Percentiles rank a stretch among this genome's conserved stretches.
phyloP scores from a whole-genome alignment of 2,329 filamentous ascomycete species.

The Ceratocystis ficicola region DNA sequence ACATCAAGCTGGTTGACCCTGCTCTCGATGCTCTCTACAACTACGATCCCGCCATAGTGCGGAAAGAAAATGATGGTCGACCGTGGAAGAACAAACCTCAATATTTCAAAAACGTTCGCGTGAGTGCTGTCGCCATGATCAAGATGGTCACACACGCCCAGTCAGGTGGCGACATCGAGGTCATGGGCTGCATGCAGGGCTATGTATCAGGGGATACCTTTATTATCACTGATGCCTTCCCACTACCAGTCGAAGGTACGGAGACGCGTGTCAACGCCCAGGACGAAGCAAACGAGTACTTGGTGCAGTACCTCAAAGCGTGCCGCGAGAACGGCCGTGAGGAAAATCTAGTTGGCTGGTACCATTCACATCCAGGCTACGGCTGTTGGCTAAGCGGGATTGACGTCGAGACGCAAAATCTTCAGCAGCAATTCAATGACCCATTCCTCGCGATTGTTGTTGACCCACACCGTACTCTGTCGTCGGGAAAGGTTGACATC shows the following conservation, averaged over 20 bases:
- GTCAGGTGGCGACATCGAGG: constrained; percentile 80
- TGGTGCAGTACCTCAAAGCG: constrained; percentile 69
- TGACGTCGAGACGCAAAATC: constrained; percentile 76
- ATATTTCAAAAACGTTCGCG: constrained; percentile 87
- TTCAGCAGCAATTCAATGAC: constrained; percentile 75
- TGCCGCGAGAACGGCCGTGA: constrained; percentile 63
- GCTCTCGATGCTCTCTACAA: constrained; percentile 83
- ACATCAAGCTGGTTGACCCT: constrained; percentile 69
- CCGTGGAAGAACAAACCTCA: constrained; percentile 71
- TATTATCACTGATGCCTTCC: constrained; percentile 86
- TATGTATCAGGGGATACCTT: constrained; percentile 77
- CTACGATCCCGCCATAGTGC: constrained; percentile 46
- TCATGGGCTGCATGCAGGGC: constrained; percentile 98
- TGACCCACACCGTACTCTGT: constrained; percentile 90
- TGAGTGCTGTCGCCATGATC: constrained; percentile 83
- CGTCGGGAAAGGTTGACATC: constrained; percentile 90
- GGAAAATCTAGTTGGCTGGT: constrained; percentile 96
- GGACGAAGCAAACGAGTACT: constrained; percentile 92
- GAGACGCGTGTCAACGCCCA: constrained; percentile 96
- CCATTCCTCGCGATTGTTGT: constrained; percentile 94
- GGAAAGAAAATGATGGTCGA: constrained; percentile 51
- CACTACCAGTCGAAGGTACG: constrained; percentile 92
- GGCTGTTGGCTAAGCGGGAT: constrained; percentile 97
- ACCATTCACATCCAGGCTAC: constrained; percentile 94
- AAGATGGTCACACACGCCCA: constrained; percentile 99